Conservation (phyloP, 2,329 filamentous ascomycete genomes). For the Chaetomium sp. region DNA sequence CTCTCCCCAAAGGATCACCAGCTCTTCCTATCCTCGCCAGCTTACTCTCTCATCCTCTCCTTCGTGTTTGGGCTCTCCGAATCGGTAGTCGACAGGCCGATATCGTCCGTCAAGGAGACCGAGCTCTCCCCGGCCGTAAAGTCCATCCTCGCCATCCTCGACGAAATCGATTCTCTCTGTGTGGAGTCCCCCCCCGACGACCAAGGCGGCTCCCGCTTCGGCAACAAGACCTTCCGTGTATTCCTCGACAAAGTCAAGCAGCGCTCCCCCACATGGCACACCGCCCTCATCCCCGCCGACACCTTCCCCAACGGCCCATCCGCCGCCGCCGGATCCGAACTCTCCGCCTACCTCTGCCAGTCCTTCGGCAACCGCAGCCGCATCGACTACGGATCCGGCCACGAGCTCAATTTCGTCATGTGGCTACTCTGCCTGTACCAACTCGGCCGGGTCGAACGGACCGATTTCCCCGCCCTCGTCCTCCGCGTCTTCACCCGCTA, state of each 20-base stretch:
- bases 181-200: constrained; percentile 71
- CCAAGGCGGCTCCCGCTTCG: constrained; percentile 83
- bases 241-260: constrained; percentile 66
- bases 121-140: constrained; percentile 54
- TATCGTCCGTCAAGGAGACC: constrained; percentile 52
- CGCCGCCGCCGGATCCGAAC: constrained; percentile 54
- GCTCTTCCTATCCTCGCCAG: constrained; percentile 69
- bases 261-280: constrained; percentile 56
- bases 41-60: constrained; percentile 67
- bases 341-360: constrained; percentile 72
- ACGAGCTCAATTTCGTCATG: constrained; percentile 94
- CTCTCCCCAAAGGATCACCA: constrained; percentile 74
- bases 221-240: constrained; percentile 82
- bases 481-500: constrained; percentile 78
- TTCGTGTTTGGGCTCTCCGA: constrained; percentile 87
- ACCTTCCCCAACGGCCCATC: constrained; percentile 31
- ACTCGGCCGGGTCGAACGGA: constrained; percentile 54
- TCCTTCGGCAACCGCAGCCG: constrained; percentile 79
- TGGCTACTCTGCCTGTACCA: constrained; percentile 95
- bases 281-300: constrained; percentile 37
- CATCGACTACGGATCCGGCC: constrained; percentile 95
- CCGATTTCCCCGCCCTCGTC: constrained; percentile 68
- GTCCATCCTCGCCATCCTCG: constrained; percentile 62
- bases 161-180: constrained; percentile 61
- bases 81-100: constrained; percentile 63